Conservation (phyloP, 208 protist species). For the Angomonas desouzai region DNA sequence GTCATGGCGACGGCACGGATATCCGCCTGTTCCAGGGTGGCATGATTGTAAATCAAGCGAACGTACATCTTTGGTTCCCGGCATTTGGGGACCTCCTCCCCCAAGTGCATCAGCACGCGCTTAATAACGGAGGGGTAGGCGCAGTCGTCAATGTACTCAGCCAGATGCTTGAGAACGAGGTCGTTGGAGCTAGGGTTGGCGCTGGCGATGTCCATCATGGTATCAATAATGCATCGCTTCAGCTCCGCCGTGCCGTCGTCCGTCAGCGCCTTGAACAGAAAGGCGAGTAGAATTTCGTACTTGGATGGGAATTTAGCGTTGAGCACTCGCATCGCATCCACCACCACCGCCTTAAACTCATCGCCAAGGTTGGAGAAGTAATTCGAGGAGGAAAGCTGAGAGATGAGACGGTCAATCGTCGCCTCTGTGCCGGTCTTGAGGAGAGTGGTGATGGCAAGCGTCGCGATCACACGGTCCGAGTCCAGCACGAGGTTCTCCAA, state of each 20-base stretch:
- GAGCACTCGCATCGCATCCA: constrained; percentile 94
- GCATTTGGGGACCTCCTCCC: constrained; percentile 91
- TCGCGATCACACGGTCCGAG: constrained; percentile 95
- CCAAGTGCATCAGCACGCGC: constrained; percentile 95
- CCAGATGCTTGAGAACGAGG: constrained; percentile 91
- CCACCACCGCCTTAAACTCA: constrained; percentile 97
- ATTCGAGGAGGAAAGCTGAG: constrained; percentile 90
- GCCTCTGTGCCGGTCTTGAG: constrained; percentile 96
- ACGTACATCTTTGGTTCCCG: constrained; percentile 85
- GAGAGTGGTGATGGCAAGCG: constrained; percentile 97
- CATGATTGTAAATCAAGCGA: constrained; percentile 98
- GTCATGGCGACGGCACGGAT: constrained; percentile 95
- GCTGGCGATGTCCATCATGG: constrained; percentile 93
- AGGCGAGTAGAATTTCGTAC: constrained; percentile 86
- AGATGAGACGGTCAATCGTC: constrained; percentile 96
- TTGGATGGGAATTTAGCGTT: constrained; percentile 95
- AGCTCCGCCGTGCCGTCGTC: constrained; percentile 90
- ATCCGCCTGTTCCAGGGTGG: constrained; percentile 90
- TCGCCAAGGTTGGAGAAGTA: constrained; percentile 95
- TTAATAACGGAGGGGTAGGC: constrained; percentile 95
- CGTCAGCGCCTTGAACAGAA: constrained; percentile 83
- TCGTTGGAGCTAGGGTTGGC: constrained; percentile 90
- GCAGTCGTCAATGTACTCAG: constrained; percentile 99
- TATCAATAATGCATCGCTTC: constrained; percentile 96
- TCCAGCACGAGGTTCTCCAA: constrained; percentile 96